Evolutionary conservation across 176 grass and related monocot genomes (phyloP), one percentile per base, ranked within the genome.

Genomic region (Carex kokanica): DNA sequence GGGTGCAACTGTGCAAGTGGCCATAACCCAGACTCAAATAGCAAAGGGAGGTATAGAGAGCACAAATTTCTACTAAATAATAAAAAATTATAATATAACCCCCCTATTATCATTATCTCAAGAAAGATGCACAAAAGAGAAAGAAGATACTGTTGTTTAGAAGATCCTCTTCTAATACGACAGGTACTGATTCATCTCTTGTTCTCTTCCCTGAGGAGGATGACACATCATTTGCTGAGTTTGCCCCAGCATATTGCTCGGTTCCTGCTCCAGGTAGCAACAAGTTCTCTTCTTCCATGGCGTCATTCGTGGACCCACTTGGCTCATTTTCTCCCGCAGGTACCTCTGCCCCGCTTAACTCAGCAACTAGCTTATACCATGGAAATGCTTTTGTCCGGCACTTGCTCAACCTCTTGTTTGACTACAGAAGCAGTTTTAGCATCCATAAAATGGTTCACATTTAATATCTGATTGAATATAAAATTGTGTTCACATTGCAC

Each of bases 291-390:
- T 75, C 72, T 75, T 55, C 72, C 47, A 75, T 51, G 6, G 8
- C 47, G 3, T 75, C 72, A 75, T 75, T 47, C 5, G 72, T 31
- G 5, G 47, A 75, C 36, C 23, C 47, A 54, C 72, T 75, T 23
- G 49, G 47, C 47, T 53, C 72, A 54, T 54, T 75, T 75, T 75
- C 72, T 16, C 47, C 72, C 29, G 17, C 12, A 29, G 72, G 72
- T 27, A 75, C 72, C 25, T 75, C 47, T 25, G 47, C 72, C 72
- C 72, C 72, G 7, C 72, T 54, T 75, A 75, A 7, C 47, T 75
- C 72, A 75, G 72, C 72, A 75, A 75, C 23, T 75, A 25, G 72
- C 47, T 75, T 75, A 53, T 75, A 75, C 40, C 47, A 75, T 0
- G 72, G 72, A 53, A 75, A 75, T 53, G 45, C 4, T 31, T 75